These are phyloP conservation scores for Drosera spatulata DNA, from an alignment of 179 eudicot genomes.

Conservation along the genomic window DNA sequence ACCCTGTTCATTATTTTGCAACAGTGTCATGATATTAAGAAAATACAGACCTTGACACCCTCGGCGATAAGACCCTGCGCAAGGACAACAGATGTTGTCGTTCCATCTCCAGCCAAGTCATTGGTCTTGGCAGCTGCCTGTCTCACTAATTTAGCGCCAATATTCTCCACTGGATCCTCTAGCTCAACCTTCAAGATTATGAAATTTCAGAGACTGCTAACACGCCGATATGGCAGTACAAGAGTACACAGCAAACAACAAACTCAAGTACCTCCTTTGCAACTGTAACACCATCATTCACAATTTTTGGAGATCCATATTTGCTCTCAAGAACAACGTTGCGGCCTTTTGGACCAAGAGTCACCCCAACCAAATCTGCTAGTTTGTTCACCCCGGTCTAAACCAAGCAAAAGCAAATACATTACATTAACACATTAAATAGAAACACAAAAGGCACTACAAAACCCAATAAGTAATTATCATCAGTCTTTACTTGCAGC, in stretches of 20 bases:
- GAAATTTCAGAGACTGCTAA: too few species aligned
- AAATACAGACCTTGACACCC: slow-evolving; percentile 75
- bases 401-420: neutral
- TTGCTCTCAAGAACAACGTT: slow-evolving; percentile 97
- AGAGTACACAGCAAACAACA: neutral
- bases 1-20: neutral
- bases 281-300: slow-evolving; percentile 95
- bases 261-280: slow-evolving; percentile 64
- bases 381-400: slow-evolving; percentile 62
- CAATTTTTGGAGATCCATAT: slow-evolving; percentile 92
- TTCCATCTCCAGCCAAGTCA: slow-evolving; percentile 95
- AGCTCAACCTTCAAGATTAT: slow-evolving; percentile 58
- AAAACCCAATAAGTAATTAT: neutral
- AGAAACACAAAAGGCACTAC: neutral
- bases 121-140: slow-evolving; percentile 95
- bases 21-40: neutral
- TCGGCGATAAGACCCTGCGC: slow-evolving; percentile 89
- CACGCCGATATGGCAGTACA: neutral
- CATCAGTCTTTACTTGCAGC: slow-evolving; percentile 41
- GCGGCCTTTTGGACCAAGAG: slow-evolving; percentile 93
- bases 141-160: slow-evolving; percentile 97
- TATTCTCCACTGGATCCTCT: slow-evolving; percentile 97
- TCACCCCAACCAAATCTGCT: slow-evolving; percentile 66
- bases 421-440: neutral
- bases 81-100: slow-evolving; percentile 85